Evolutionary conservation across 148 eudicot species (phyloP).

Genomic region (Amaranthus palmeri): DNA sequence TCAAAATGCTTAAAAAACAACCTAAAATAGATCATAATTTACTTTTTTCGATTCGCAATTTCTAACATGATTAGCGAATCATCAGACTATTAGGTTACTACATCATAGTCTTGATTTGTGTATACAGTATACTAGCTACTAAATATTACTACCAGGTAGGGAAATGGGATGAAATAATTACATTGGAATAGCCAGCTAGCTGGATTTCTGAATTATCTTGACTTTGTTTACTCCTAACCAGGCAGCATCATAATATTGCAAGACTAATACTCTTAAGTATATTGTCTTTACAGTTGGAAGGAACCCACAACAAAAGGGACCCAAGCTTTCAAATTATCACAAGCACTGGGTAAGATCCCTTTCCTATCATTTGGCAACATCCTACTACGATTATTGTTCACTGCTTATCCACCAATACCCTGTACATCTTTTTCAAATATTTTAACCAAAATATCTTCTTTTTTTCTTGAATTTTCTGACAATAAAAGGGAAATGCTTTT

Average conservation of each 20-base stretch:
- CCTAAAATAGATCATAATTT: too few relatives aligned
- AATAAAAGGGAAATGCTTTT: background rate
- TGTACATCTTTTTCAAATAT: background rate
- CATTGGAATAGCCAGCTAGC: constrained; percentile 6
- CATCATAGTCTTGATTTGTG: background rate
- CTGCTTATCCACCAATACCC: background rate
- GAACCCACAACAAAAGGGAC: constrained; percentile 26
- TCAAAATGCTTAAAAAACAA: too few relatives aligned
- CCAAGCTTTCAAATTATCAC: constrained; percentile 18
- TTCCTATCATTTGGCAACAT: constrained; percentile 1
- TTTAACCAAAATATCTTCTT: background rate
- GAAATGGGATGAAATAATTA: background rate
- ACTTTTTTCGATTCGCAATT: too few relatives aligned
- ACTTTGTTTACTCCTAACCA: constrained; percentile 20
- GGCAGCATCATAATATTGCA: constrained; percentile 28
- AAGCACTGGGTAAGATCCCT: constrained; percentile 7
- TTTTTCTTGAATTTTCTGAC: background rate
- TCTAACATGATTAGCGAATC: too few relatives aligned
- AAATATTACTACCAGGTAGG: background rate
- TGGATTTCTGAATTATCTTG: constrained; percentile 24
- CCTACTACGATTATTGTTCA: constrained; percentile 1
- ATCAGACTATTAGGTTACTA: too few relatives aligned
- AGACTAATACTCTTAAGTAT: constrained; percentile 14
- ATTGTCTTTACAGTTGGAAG: constrained; percentile 35
- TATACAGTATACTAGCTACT: background rate